Evolutionary conservation across 805 yeast genomes (phyloP).

Genomic region (Pichia exigua): DNA sequence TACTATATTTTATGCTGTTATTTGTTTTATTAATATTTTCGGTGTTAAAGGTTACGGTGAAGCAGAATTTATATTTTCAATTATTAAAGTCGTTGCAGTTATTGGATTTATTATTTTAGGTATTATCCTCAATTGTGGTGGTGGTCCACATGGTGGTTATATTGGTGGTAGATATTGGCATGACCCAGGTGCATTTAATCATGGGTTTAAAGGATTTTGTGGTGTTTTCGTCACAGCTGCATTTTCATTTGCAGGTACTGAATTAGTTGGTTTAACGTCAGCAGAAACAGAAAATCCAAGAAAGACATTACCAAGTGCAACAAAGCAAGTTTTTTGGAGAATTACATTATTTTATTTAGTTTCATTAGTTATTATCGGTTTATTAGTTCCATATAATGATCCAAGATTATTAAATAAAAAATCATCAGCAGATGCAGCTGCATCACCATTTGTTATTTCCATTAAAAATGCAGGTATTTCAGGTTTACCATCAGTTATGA

Average conservation of each 20-base stretch:
- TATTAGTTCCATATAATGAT: conserved; percentile 49
- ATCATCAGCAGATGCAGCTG: conserved; percentile 43
- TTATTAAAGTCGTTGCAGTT: conserved; percentile 47
- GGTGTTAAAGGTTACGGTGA: conserved; percentile 63
- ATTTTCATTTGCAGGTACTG: conserved; percentile 58
- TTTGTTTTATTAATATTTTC: conserved; percentile 43
- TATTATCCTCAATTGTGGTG: conserved; percentile 48
- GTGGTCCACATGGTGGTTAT: conserved; percentile 50
- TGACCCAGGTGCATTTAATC: conserved; percentile 45
- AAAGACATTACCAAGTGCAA: conserved; percentile 51
- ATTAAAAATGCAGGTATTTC: conserved; percentile 52
- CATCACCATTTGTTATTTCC: conserved; percentile 75
- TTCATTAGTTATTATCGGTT: conserved; percentile 40
- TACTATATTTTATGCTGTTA: conserved; percentile 41
- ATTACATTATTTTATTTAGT: conserved; percentile 46
- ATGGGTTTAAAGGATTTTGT: conserved; percentile 52
- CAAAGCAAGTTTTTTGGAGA: conserved; percentile 56
- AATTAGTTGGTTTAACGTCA: conserved; percentile 52
- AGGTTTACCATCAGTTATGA: conserved; percentile 65
- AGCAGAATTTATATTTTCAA: conserved; percentile 49
- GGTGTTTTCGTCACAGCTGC: conserved; percentile 53
- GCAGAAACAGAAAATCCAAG: conserved; percentile 55
- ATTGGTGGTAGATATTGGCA: conserved; percentile 55
- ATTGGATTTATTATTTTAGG: conserved; percentile 48
- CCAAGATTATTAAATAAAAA: conserved; percentile 36